phyloP scores from a whole-genome alignment of 495 filamentous ascomycete species.

The Penicillium coffeae region DNA sequence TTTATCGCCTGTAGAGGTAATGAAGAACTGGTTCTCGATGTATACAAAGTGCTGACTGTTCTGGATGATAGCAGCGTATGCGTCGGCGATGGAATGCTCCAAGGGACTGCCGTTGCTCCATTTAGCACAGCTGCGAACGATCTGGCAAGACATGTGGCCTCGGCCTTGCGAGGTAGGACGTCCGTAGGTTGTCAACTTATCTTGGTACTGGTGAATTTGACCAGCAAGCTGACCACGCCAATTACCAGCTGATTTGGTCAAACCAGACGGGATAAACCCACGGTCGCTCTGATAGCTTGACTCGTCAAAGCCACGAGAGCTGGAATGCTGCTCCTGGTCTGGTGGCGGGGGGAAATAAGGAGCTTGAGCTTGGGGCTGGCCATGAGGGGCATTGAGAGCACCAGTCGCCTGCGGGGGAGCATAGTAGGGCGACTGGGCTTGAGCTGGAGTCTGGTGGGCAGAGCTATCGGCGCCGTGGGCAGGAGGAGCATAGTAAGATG shows the following conservation, averaged over 20 bases:
- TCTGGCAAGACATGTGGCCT: constrained; percentile 59
- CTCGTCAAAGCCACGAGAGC: constrained; percentile 39
- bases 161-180: constrained; percentile 25
- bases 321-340: constrained; percentile 30
- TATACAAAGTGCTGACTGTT: constrained; percentile 84
- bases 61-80: constrained; percentile 78
- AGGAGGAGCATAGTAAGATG: constrained; percentile 11
- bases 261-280: constrained; percentile 19
- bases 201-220: constrained; percentile 48
- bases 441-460: constrained; percentile 10
- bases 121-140: constrained; percentile 65
- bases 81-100: constrained; percentile 86
- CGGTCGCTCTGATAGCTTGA: constrained; percentile 31
- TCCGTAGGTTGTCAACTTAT: constrained; percentile 28
- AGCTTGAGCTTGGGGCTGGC: constrained; percentile 17
- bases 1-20: constrained; percentile 74
- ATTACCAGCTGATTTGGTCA: constrained; percentile 31
- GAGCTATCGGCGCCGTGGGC: constrained; percentile 4
- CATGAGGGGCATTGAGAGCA: constrained; percentile 3
- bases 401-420: constrained; percentile 10
- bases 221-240: constrained; percentile 45
- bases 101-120: constrained; percentile 68
- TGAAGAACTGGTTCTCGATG: constrained; percentile 98
- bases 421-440: constrained; percentile 17
- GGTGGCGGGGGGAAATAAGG: constrained; percentile 36